Conservation (phyloP, 2,329 filamentous ascomycete genomes). For the Onygenales sp. region DNA sequence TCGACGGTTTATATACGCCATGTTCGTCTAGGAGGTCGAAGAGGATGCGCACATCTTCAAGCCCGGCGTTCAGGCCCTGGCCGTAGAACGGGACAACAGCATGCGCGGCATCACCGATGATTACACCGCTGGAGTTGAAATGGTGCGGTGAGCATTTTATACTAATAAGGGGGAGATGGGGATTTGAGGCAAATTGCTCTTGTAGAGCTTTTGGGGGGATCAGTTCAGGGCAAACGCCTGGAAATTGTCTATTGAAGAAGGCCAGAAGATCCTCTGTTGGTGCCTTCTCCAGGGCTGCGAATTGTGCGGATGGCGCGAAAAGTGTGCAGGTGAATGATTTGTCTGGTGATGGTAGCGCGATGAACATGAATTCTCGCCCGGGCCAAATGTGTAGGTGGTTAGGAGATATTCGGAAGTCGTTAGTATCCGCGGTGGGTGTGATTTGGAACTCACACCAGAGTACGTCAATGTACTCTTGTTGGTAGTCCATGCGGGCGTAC, state of each 20-base stretch:
- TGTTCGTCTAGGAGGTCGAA: slow-evolving; percentile 73
- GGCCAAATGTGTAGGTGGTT: slow-evolving; percentile 98
- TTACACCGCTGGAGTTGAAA: slow-evolving; percentile 64
- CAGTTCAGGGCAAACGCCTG: slow-evolving; percentile 61
- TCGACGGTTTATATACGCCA: slow-evolving; percentile 29
- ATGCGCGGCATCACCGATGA: slow-evolving; percentile 88
- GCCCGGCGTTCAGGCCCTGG: slow-evolving; percentile 92
- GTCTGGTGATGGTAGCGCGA: slow-evolving; percentile 82
- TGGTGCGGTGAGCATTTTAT: slow-evolving; percentile 91
- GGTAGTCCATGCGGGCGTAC: slow-evolving; percentile 78
- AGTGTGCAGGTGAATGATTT: slow-evolving; percentile 92
- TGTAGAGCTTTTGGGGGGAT: slow-evolving; percentile 55
- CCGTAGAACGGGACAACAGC: slow-evolving; percentile 99
- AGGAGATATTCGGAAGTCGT: slow-evolving; percentile 69
- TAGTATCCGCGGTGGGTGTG: slow-evolving; percentile 37
- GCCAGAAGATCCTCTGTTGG: slow-evolving; percentile 58
- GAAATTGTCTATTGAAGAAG: slow-evolving; percentile 80
- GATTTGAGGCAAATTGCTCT: slow-evolving; percentile 68
- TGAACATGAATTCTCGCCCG: slow-evolving; percentile 92
- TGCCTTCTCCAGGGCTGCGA: slow-evolving; percentile 55
- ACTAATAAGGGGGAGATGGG: slow-evolving; percentile 84
- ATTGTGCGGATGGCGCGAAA: slow-evolving; percentile 68
- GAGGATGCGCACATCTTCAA: slow-evolving; percentile 85
- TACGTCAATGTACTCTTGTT: slow-evolving; percentile 91
- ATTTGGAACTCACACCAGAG: slow-evolving; percentile 96